Conservation (phyloP, 2,329 filamentous ascomycete species). For the Aspergillus texensis region DNA sequence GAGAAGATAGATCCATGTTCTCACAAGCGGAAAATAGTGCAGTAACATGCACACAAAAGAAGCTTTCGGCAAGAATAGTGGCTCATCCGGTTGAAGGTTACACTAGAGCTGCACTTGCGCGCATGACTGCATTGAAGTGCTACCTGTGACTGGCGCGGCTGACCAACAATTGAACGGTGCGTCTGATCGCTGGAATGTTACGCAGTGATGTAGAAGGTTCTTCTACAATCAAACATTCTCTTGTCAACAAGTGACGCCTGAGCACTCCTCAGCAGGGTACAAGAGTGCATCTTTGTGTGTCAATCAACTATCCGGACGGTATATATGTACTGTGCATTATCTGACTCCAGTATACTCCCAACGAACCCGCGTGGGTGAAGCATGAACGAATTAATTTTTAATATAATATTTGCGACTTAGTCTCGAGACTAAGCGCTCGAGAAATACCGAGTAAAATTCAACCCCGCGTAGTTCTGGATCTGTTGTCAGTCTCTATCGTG, state of each 20-base stretch:
- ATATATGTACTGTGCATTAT: conserved; percentile 11
- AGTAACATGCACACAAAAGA: not conserved
- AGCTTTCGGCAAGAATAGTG: not conserved
- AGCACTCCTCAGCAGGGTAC: not conserved
- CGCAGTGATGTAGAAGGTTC: not conserved
- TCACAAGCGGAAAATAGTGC: not conserved
- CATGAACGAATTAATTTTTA: not conserved
- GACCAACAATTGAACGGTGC: not conserved
- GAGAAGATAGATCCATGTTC: not conserved
- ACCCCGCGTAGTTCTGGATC: conserved; percentile 31
- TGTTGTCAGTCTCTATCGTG: conserved; percentile 8
- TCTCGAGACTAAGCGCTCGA: conserved; percentile 1
- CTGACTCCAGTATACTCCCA: conserved; percentile 13
- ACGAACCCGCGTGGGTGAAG: conserved; percentile 19
- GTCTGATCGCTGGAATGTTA: not conserved
- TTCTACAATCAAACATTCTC: not conserved
- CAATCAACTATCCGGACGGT: not conserved
- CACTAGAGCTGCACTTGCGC: conserved; percentile 1
- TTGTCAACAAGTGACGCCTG: not conserved
- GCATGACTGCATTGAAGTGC: not conserved
- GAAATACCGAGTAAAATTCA: conserved; percentile 15
- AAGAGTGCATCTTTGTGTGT: not conserved
- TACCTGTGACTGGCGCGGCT: conserved; percentile 2
- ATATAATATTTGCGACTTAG: not conserved
- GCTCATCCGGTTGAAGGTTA: not conserved